Conservation (phyloP, 352 stramenopile species). For the Phytophthora nicotianae region DNA sequence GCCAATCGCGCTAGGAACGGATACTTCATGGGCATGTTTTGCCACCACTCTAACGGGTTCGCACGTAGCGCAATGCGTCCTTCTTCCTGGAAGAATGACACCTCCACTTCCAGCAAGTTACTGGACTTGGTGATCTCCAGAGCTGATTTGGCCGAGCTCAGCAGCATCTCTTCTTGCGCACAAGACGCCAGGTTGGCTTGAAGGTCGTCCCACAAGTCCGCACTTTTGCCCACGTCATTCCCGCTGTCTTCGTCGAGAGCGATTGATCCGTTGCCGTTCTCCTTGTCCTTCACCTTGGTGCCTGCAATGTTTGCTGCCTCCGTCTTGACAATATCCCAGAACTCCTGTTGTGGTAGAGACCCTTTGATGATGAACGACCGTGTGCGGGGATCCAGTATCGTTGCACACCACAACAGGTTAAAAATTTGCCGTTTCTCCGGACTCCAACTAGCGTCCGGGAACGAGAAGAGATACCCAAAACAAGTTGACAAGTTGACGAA, state of each 20-base stretch:
- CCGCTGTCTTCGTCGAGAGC: constrained; percentile 47
- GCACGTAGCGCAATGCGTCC: constrained; percentile 53
- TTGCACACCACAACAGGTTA: constrained; percentile 71
- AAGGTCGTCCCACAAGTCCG: constrained; percentile 77
- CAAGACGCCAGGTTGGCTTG: constrained; percentile 75
- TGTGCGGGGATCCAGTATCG: constrained; percentile 75
- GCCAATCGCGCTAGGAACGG: constrained; percentile 71
- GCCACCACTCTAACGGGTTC: constrained; percentile 81
- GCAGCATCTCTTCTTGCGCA: constrained; percentile 76
- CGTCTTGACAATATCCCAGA: constrained; percentile 74
- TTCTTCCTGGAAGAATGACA: constrained; percentile 82
- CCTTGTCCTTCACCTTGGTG: constrained; percentile 58
- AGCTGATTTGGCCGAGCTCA: constrained; percentile 68
- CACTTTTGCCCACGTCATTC: constrained; percentile 25
- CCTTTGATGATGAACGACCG: constrained; percentile 80
- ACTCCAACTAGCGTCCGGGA: constrained; percentile 48
- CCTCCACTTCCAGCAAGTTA: constrained; percentile 80
- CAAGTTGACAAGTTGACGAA: constrained; percentile 53
- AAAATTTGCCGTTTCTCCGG: constrained; percentile 57
- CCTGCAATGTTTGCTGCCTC: constrained; percentile 60
- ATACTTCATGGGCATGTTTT: constrained; percentile 79
- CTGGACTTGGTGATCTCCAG: constrained; percentile 72
- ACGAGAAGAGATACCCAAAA: constrained; percentile 68
- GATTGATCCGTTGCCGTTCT: constrained; percentile 43
- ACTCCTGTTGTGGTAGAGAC: constrained; percentile 53